Evolutionary conservation across 2,329 filamentous ascomycete genomes (phyloP).

Genomic region (Penicillium janthinellum): DNA sequence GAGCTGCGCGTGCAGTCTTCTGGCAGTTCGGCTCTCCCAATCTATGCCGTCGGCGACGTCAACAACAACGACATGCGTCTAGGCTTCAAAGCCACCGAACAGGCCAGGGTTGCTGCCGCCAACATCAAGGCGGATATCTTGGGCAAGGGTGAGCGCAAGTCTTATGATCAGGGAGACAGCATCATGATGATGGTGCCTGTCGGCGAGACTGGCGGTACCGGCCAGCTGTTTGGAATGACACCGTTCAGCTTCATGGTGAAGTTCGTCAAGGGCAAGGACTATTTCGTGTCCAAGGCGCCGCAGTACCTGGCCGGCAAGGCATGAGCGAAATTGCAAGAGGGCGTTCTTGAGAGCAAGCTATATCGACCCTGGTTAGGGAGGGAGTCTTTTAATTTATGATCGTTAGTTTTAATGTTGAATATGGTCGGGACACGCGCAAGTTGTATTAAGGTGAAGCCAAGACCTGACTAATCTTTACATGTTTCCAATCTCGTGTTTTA

Average conservation of each 20-base stretch:
- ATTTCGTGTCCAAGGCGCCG: slow-evolving; percentile 35
- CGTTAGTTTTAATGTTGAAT: neutral
- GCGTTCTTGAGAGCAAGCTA: neutral
- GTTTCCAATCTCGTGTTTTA: neutral
- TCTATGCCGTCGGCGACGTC: slow-evolving; percentile 38
- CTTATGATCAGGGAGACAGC: slow-evolving; percentile 27
- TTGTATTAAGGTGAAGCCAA: neutral
- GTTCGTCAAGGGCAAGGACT: slow-evolving; percentile 49
- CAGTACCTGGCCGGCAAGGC: slow-evolving; percentile 16
- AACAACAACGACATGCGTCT: slow-evolving; percentile 32
- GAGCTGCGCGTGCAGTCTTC: slow-evolving; percentile 30
- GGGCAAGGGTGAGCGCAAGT: slow-evolving; percentile 20
- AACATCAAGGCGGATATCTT: slow-evolving; percentile 34
- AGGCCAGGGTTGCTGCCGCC: slow-evolving; percentile 27
- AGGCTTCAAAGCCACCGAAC: slow-evolving; percentile 30
- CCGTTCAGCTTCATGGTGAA: slow-evolving; percentile 46
- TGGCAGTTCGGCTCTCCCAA: slow-evolving; percentile 16
- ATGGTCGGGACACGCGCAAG: neutral
- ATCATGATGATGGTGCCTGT: slow-evolving; percentile 36
- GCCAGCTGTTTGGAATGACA: slow-evolving; percentile 38
- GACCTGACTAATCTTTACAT: slow-evolving; percentile 10
- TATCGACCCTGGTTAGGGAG: neutral
- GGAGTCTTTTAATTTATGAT: neutral
- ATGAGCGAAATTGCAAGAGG: neutral
- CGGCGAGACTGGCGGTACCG: slow-evolving; percentile 30